Percentiles rank a stretch among this genome's conserved stretches.
phyloP scores from a whole-genome alignment of 2,329 filamentous ascomycete genomes.

The Hymenoscyphus fructigenus region DNA sequence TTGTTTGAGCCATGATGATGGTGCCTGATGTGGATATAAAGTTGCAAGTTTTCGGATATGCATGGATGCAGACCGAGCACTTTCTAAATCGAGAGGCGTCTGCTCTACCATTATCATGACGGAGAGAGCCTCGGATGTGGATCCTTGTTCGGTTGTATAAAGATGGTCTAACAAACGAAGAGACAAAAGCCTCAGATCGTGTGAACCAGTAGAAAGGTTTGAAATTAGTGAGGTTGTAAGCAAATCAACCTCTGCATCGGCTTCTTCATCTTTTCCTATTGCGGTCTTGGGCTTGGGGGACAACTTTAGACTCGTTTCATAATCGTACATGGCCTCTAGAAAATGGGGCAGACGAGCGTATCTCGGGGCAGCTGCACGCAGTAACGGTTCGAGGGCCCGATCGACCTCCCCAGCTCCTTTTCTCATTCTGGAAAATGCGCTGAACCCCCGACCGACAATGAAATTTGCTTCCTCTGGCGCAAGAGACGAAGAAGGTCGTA shows the following conservation, averaged over 20 bases:
- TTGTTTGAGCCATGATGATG: slow-evolving; percentile 64
- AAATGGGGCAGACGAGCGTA: slow-evolving; percentile 68
- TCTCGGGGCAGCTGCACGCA: slow-evolving; percentile 64
- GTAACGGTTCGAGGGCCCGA: slow-evolving; percentile 58
- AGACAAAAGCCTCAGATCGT: slow-evolving; percentile 70
- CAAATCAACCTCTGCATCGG: slow-evolving; percentile 56
- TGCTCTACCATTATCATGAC: slow-evolving; percentile 79
- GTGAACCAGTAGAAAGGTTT: slow-evolving; percentile 74
- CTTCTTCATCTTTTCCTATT: slow-evolving; percentile 26
- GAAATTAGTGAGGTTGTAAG: slow-evolving; percentile 65
- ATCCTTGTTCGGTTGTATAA: slow-evolving; percentile 48
- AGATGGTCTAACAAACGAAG: slow-evolving; percentile 70
- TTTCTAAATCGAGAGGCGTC: slow-evolving; percentile 73
- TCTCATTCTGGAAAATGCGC: slow-evolving; percentile 67
- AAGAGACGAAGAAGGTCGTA: slow-evolving; percentile 59
- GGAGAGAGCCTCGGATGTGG: slow-evolving; percentile 50
- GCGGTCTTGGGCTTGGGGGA: slow-evolving; percentile 20
- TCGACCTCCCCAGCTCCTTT: slow-evolving; percentile 59
- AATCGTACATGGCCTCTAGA: slow-evolving; percentile 60
- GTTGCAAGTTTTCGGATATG: slow-evolving; percentile 71
- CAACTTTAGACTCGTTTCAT: slow-evolving; percentile 42
- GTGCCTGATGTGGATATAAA: slow-evolving; percentile 55
- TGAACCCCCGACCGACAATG: slow-evolving; percentile 72
- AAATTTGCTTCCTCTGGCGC: slow-evolving; percentile 67
- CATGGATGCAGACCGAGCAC: slow-evolving; percentile 76